These are phyloP conservation scores for Paspalum vaginatum DNA, from an alignment of 176 grass and related monocot genomes.

Conservation along the genomic window DNA sequence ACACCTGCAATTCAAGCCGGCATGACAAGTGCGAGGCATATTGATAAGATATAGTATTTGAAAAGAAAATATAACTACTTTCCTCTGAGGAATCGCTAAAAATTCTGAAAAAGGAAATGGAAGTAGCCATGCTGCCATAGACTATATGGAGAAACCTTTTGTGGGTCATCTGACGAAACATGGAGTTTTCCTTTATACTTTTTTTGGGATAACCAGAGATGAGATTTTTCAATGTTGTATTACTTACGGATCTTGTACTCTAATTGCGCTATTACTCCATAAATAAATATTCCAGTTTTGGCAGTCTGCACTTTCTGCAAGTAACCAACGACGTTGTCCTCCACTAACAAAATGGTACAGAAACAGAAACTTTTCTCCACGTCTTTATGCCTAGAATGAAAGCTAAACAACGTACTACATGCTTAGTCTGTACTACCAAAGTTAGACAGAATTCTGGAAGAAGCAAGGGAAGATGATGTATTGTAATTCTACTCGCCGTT, in stretches of 20 bases:
- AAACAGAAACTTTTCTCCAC: conserved; percentile 15
- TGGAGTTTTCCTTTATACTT: neutral
- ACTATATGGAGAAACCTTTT: neutral
- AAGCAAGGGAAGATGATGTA: neutral
- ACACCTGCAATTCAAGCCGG: conserved; percentile 5
- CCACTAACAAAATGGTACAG: conserved; percentile 20
- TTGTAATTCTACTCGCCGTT: neutral
- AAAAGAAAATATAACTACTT: neutral
- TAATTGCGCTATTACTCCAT: neutral
- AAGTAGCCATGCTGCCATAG: neutral
- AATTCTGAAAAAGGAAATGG: neutral
- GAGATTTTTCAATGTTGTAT: conserved; percentile 11
- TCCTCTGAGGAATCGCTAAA: neutral
- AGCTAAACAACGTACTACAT: conserved; percentile 16
- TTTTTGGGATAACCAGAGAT: neutral
- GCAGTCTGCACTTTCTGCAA: conserved; percentile 16
- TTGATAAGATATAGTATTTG: neutral
- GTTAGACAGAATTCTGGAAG: conserved; percentile 14
- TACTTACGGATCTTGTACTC: conserved; percentile 19
- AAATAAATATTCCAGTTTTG: conserved; percentile 16
- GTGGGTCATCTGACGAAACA: neutral
- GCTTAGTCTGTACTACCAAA: neutral
- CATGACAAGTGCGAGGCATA: neutral
- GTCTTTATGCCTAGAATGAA: conserved; percentile 1
- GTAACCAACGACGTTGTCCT: neutral